Evolutionary conservation across 2,329 filamentous ascomycete genomes (phyloP), one percentile per base, ranked within the genome.

Genomic region (Diaporthe vexans): DNA sequence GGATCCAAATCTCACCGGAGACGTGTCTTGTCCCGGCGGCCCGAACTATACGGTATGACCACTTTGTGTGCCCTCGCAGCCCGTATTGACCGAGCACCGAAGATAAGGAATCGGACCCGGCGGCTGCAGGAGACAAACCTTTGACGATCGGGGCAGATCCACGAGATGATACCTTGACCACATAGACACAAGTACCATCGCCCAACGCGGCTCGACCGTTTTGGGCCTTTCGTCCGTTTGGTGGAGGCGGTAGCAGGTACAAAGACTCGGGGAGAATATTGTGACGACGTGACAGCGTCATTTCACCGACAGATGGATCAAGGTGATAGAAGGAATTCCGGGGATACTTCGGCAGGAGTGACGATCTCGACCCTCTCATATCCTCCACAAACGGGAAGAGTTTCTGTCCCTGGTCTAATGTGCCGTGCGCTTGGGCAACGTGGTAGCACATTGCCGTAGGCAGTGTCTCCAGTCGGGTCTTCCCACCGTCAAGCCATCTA

Each of bases 11-110:
- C 63, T 26, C 7, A 29, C 21, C 63, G 63, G 63, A 52, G 29
- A 67, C 33, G 24, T 52, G 13, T 52, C 63, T 52, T 52, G 46
- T 67, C 63, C 63, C 63, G 63, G 63, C 63, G 46, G 46, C 46
- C 63, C 63, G 63, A 67, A 17, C 17, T 7, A 13, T 21, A 29
- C 21, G 46, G 52, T 10, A 26, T 3, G 1, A 43, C 8, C 37
- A 26, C 33, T 19, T 19, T n/a, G 26, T 1, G 19, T 37, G 43
- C 43, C 13, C 19, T 52, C 46, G 61, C 61, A 67, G 21, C 29
- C 4, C 29, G 29, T 24, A 11, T 37, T 67, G 17, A 4, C 46
- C 46, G 61, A 52, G 33, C 61, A 19, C 46, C 61, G 29, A 4
- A 24, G 3, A 24, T 8, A n/a, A 13, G 13, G 13, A 67, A 46